phyloP scores from a whole-genome alignment of 2,329 filamentous ascomycete genomes.

The Neofusicoccum cordaticola region DNA sequence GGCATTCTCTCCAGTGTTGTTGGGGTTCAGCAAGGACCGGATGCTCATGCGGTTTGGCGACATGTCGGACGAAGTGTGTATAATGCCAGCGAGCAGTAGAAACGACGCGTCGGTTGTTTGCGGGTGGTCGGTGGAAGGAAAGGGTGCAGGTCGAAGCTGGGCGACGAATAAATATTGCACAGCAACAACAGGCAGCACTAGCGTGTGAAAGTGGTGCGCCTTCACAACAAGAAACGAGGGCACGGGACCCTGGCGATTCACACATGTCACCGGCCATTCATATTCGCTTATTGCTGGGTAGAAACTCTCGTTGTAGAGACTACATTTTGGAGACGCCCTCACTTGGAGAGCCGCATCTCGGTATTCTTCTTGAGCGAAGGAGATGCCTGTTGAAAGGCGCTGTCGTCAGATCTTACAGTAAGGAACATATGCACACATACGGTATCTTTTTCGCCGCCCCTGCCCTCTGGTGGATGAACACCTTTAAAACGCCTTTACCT shows the following conservation, averaged over 20 bases:
- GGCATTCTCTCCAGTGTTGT: not conserved
- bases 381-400: slow-evolving; percentile 15
- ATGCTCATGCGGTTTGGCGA: not conserved
- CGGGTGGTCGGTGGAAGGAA: not conserved
- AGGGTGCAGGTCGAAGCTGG: not conserved
- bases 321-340: not conserved
- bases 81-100: not conserved
- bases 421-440: slow-evolving; percentile 10
- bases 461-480: slow-evolving; percentile 16
- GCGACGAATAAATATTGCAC: not conserved
- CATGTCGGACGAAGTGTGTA: not conserved
- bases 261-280: not conserved
- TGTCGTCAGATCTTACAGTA: slow-evolving; percentile 5
- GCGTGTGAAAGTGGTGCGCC: not conserved
- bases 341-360: not conserved
- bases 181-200: not conserved
- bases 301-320: not conserved
- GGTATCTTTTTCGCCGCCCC: slow-evolving; percentile 14
- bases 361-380: not conserved
- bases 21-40: not conserved
- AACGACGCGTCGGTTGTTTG: not conserved
- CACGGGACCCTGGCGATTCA: not conserved
- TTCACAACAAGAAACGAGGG: not conserved
- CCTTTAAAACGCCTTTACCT: slow-evolving; percentile 11
- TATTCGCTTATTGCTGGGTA: not conserved